These are phyloP conservation scores for Alternaria sp. DNA, from an alignment of 2,329 filamentous ascomycete species.

Conservation along the genomic window DNA sequence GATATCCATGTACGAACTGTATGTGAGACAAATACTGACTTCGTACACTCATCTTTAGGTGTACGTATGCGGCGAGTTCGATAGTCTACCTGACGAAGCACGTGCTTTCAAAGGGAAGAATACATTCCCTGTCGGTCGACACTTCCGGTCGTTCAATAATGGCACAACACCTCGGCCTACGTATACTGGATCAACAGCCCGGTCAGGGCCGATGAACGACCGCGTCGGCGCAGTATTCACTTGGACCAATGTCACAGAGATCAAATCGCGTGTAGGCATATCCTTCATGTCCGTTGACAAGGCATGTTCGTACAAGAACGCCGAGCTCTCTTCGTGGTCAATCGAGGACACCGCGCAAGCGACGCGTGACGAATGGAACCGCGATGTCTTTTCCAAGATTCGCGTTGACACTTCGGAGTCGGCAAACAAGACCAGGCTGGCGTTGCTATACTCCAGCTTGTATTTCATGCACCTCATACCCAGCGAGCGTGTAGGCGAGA, in stretches of 20 bases:
- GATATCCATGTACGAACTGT: neutral
- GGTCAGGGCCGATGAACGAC: slow-evolving; percentile 45
- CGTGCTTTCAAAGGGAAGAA: slow-evolving; percentile 44
- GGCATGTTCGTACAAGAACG: slow-evolving; percentile 57
- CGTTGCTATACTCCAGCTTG: slow-evolving; percentile 43
- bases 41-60: slow-evolving; percentile 1
- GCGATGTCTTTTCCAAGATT: slow-evolving; percentile 66
- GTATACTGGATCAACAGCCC: slow-evolving; percentile 33
- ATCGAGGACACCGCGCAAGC: slow-evolving; percentile 50
- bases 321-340: slow-evolving; percentile 54
- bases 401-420: slow-evolving; percentile 34
- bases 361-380: slow-evolving; percentile 56
- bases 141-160: slow-evolving; percentile 43
- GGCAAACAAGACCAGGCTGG: slow-evolving; percentile 41
- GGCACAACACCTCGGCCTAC: slow-evolving; percentile 38
- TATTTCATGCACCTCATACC: slow-evolving; percentile 49
- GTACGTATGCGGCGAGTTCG: slow-evolving; percentile 47
- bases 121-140: slow-evolving; percentile 45
- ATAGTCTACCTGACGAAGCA: slow-evolving; percentile 29
- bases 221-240: slow-evolving; percentile 61
- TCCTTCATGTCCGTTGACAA: slow-evolving; percentile 55
- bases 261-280: slow-evolving; percentile 60
- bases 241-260: slow-evolving; percentile 49
- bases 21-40: neutral
- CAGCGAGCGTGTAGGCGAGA: slow-evolving; percentile 62